Conservation (phyloP, 345 rosid species). For the Brassica nigra region DNA sequence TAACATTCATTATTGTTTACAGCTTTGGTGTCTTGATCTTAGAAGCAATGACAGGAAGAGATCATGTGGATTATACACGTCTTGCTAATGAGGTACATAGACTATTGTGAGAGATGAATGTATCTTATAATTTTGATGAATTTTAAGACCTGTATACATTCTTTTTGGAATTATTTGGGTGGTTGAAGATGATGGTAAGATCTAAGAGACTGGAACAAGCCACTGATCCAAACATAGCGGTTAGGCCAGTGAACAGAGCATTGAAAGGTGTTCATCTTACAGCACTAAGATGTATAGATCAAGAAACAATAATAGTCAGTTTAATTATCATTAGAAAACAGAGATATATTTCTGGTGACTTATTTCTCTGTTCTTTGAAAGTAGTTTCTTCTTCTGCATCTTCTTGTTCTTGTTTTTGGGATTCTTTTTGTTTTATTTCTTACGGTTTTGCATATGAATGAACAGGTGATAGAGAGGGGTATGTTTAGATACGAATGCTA, state of each 20-base stretch:
- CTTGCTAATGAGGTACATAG: slow-evolving; percentile 70
- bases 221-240: slow-evolving; percentile 81
- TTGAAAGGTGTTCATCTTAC: slow-evolving; percentile 85
- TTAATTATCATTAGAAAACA: too few relatives aligned
- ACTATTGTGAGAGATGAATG: neutral
- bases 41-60: slow-evolving; percentile 94
- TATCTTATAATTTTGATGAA: neutral
- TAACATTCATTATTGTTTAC: slow-evolving; percentile 48
- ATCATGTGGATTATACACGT: slow-evolving; percentile 95
- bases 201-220: slow-evolving; percentile 81
- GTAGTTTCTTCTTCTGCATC: too few relatives aligned
- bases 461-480: too few relatives aligned
- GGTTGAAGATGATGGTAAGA: slow-evolving; percentile 99
- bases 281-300: slow-evolving; percentile 95
- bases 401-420: too few relatives aligned
- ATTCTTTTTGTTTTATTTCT: too few relatives aligned
- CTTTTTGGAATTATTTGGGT: slow-evolving; percentile 70
- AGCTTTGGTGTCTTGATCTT: slow-evolving; percentile 92
- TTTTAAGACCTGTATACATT: slow-evolving; percentile 8
- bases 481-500: too few relatives aligned
- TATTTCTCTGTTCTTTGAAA: too few relatives aligned
- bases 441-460: too few relatives aligned
- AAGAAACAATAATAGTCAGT: too few relatives aligned
- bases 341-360: too few relatives aligned
- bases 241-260: slow-evolving; percentile 75